Conservation (phyloP, 2,329 filamentous ascomycete species). For the Penicillium paneum region DNA sequence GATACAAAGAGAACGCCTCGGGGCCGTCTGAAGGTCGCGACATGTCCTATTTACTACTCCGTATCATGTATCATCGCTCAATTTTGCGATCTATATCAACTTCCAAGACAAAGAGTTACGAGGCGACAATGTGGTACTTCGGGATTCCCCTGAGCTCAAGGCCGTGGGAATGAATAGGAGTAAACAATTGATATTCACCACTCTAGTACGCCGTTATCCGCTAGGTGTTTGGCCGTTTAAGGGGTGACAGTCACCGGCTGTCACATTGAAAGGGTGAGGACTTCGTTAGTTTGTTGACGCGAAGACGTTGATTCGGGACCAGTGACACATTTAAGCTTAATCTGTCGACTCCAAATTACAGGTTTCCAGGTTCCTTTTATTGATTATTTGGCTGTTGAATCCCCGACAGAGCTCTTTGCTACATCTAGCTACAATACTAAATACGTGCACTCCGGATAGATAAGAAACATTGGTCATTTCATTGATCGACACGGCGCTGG, state of each 20-base stretch:
- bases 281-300: neutral
- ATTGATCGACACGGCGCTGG: neutral
- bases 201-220: neutral
- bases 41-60: neutral
- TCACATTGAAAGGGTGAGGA: neutral
- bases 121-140: neutral
- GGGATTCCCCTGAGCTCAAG: neutral
- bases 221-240: neutral
- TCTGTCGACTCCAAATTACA: neutral
- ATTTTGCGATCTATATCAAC: slow-evolving; percentile 7
- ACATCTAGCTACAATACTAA: neutral
- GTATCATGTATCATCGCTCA: neutral
- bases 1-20: slow-evolving; percentile 11
- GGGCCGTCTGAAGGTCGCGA: neutral
- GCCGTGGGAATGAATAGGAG: neutral
- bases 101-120: neutral
- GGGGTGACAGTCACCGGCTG: neutral
- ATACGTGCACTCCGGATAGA: neutral
- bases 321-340: slow-evolving; percentile 1
- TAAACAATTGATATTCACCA: neutral
- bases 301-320: neutral
- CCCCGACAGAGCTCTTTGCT: neutral
- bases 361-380: neutral
- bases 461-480: neutral
- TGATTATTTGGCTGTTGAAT: neutral